phyloP scores from a whole-genome alignment of 1,139 yeast species.

The Candida sanyaensis region DNA sequence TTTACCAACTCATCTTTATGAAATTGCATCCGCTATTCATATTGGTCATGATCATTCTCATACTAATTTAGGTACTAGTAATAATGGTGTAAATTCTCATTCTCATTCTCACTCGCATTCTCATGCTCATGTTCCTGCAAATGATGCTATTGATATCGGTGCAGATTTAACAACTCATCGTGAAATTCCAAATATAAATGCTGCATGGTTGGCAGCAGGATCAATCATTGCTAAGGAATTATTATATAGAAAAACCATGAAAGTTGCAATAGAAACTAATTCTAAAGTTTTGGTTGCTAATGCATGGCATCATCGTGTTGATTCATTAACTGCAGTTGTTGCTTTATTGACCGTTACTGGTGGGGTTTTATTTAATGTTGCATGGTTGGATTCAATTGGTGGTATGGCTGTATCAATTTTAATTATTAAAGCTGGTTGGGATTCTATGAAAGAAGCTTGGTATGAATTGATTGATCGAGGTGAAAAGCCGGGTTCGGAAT shows the following conservation, averaged over 20 bases:
- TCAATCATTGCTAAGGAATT: constrained; percentile 86
- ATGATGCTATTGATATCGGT: constrained; percentile 3
- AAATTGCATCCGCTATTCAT: constrained; percentile 46
- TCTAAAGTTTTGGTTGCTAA: constrained; percentile 92
- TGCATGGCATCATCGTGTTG: constrained; percentile 99
- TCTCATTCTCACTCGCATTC: no score
- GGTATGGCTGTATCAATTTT: constrained; percentile 82
- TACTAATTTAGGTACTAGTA: constrained; percentile 12
- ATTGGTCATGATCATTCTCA: constrained; percentile 58
- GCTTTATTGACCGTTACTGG: constrained; percentile 88
- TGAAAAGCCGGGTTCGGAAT: constrained; percentile 31
- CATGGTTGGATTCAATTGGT: constrained; percentile 90
- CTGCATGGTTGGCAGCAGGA: constrained; percentile 94
- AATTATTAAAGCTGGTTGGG: constrained; percentile 82
- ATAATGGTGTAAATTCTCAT: constrained; percentile 45
- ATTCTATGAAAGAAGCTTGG: constrained; percentile 68
- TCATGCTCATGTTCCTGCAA: no score
- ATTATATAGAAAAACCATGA: constrained; percentile 78
- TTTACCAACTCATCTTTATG: constrained; percentile 54
- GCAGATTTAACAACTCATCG: constrained; percentile 13
- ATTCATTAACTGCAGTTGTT: constrained; percentile 86
- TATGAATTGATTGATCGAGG: constrained; percentile 73
- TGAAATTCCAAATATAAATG: constrained; percentile 73
- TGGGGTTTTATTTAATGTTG: constrained; percentile 75
- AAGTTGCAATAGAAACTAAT: constrained; percentile 72